Percentiles rank a stretch among this genome's conserved stretches.
phyloP scores from a whole-genome alignment of 306 rosid genomes.

The Quercus agrifolia region DNA sequence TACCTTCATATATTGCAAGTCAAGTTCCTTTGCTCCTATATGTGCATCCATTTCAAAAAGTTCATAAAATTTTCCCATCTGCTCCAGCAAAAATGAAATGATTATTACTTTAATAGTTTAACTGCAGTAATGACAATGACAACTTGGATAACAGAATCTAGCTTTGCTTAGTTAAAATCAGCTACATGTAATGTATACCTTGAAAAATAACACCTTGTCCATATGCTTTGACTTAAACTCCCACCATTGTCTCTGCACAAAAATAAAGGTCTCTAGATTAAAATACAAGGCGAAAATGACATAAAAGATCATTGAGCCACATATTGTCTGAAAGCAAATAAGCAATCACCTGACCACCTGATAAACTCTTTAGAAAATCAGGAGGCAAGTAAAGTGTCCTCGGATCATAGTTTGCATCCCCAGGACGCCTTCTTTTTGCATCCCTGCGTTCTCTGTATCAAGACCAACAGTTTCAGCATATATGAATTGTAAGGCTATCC shows the following conservation, averaged over 20 bases:
- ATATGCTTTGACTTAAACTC: conserved; percentile 93
- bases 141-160: not conserved
- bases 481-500: not conserved
- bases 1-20: conserved; percentile 94
- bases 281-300: conserved; percentile 7
- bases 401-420: conserved; percentile 73
- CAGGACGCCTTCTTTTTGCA: conserved; percentile 64
- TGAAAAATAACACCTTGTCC: conserved; percentile 94
- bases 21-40: conserved; percentile 76
- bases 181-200: conserved; percentile 42
- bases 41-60: conserved; percentile 99
- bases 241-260: conserved; percentile 94
- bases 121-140: conserved; percentile 8
- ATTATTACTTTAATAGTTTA: conserved; percentile 10
- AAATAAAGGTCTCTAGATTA: conserved; percentile 11
- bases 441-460: conserved; percentile 62
- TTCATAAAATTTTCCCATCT: conserved; percentile 98
- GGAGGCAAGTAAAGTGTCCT: conserved; percentile 79
- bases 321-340: not conserved
- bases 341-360: conserved; percentile 75
- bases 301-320: not conserved
- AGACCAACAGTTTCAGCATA: conserved; percentile 18
- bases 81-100: conserved; percentile 29
- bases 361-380: conserved; percentile 58
- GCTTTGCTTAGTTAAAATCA: conserved; percentile 14